Conservation (phyloP, 2,329 filamentous ascomycete species). For the Aureobasidium namibiae region DNA sequence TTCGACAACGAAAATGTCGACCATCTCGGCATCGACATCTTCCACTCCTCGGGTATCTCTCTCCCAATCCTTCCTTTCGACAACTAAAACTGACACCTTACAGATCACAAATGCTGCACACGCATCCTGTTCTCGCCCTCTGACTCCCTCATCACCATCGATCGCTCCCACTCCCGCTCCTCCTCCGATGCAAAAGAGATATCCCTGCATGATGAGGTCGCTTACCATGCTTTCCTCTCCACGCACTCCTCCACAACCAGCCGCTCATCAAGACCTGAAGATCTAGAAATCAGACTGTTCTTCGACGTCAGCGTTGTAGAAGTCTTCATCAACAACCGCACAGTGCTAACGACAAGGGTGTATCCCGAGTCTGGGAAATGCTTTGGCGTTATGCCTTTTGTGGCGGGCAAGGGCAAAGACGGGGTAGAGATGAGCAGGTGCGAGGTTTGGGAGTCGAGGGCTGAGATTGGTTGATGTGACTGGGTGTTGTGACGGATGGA, state of each 20-base stretch:
- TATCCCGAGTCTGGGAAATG: constrained; percentile 12
- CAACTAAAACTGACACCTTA: neutral
- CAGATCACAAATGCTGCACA: neutral
- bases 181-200: neutral
- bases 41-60: neutral
- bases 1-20: neutral
- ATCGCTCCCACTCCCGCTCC: neutral
- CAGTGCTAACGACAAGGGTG: constrained; percentile 31
- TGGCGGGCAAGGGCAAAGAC: neutral
- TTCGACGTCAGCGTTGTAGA: constrained; percentile 38
- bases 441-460: neutral
- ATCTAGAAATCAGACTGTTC: constrained; percentile 30
- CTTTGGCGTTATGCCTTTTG: neutral
- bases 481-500: too few species aligned
- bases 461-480: neutral
- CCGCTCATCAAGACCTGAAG: too few species aligned
- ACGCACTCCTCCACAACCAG: too few species aligned
- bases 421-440: neutral
- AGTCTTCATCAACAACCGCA: constrained; percentile 39
- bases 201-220: neutral
- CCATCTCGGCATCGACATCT: neutral
- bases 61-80: neutral
- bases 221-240: neutral
- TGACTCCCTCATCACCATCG: neutral
- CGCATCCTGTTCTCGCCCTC: neutral